Evolutionary conservation across 768 basidiomycete genomes (phyloP), one percentile per base, ranked within the genome.

Genomic region (Trametes cingulata): DNA sequence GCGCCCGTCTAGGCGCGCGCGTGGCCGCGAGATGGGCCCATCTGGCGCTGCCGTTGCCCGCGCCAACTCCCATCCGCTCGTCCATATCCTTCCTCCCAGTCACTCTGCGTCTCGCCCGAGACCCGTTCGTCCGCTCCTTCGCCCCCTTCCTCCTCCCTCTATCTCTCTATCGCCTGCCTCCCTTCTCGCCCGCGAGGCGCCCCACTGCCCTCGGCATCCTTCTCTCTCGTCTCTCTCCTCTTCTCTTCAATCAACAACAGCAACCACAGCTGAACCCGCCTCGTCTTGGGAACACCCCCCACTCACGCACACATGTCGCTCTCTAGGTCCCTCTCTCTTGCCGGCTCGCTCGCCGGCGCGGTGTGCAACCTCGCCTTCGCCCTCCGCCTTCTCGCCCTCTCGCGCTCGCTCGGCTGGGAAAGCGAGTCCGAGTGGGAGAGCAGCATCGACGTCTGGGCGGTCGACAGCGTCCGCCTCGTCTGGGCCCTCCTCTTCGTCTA

Each of bases 401-500:
- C 79, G 78, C 70, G 75, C 39, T 76, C 78, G 25, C 74, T 82
- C 57, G 68, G 69, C 40, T 78, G 78, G 77, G 81, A 82, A 43
- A 70, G 75, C 0, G 81, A 78, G 60, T 76, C 73, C 61, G 82
- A 83, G 55, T 82, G 82, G 82, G 75, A 76, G 62, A 75, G 76
- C n/a, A 71, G 76, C 4, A 64, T 71, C 10, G 76, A 78, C 61
- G 70, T 74, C 4, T 73, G 79, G 68, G 72, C 72, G 17, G 73
- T 74, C 58, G 77, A 82, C 52, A 74, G 73, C 27, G 73, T 78
- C n/a, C 70, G 74, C 37, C 71, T 82, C 52, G 68, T 90, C 25
- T 90, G 86, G 75, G 84, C 76, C 10, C 78, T 92, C 43, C 76
- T 88, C 29, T 83, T 80, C 27, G 73, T 82, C 20, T 91, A 93